Evolutionary conservation across 768 basidiomycete species (phyloP).

Genomic region (Collybia sordida): DNA sequence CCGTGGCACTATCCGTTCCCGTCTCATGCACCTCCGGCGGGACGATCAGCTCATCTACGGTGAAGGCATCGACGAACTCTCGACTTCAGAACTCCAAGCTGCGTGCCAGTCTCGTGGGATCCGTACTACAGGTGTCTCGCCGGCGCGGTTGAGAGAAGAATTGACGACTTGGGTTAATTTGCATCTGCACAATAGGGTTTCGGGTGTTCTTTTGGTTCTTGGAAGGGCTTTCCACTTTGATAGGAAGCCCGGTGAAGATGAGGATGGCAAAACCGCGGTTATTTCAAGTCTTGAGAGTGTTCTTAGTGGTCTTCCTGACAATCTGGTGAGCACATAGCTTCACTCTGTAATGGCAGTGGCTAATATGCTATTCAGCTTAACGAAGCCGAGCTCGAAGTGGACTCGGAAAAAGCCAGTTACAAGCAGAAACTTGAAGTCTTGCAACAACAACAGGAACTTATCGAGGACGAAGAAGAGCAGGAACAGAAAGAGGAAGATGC

Average conservation of each 20-base stretch:
- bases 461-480: constrained; percentile 98
- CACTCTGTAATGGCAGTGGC: not conserved
- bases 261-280: constrained; percentile 81
- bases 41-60: constrained; percentile 92
- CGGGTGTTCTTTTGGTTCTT: constrained; percentile 92
- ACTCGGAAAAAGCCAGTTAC: constrained; percentile 91
- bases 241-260: constrained; percentile 65
- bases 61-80: constrained; percentile 89
- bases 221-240: constrained; percentile 95
- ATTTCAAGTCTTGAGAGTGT: constrained; percentile 86
- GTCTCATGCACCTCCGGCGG: constrained; percentile 77
- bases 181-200: constrained; percentile 88
- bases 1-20: constrained; percentile 83
- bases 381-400: constrained; percentile 96
- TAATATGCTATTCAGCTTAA: constrained; percentile 61
- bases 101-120: constrained; percentile 96
- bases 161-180: constrained; percentile 90
- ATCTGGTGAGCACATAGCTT: constrained; percentile 60
- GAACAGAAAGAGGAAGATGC: constrained; percentile 94
- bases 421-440: constrained; percentile 98
- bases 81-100: constrained; percentile 87
- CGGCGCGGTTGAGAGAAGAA: constrained; percentile 86
- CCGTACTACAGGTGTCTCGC: constrained; percentile 82
- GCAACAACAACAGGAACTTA: constrained; percentile 98
- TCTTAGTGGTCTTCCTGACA: constrained; percentile 89